Evolutionary conservation across 306 rosid species (phyloP), one percentile per base, ranked within the genome.

Genomic region (Hylodesmum podocarpum): DNA sequence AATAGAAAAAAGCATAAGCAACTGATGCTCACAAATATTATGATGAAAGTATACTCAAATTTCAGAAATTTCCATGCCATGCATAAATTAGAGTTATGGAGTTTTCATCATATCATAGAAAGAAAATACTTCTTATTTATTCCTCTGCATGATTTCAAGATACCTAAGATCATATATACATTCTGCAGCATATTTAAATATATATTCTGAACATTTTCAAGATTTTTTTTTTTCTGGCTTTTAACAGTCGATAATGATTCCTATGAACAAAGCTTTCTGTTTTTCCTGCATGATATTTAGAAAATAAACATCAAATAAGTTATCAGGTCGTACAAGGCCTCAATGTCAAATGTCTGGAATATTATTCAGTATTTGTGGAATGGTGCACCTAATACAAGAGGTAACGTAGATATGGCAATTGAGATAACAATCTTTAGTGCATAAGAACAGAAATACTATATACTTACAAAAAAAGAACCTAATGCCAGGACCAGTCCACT

Each of bases 391-490:
- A 72, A 73, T 49, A 77, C 53, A 28, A 57, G 64, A 54, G 41
- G 15, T 19, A 54, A 18, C 19, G 25, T 62, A 76, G 71, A 64
- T 27, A 55, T 36, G 67, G 41, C 49, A 53, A 41, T 39, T 53
- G n/a, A 24, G 39, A 36, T 18, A 44, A 55, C 36, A 39, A 64
- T 24, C 51, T 63, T 9, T 16, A 21, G 50, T 4, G n/a, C n/a
- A n/a, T n/a, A n/a, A 28, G 28, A 58, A 1, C 18, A 2, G 62
- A 33, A 58, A 66, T 40, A 34, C 33, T 36, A 65, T 46, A 71
- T 13, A 84, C 97, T 92, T 89, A 92, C 99, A 74, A 92, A 86
- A 78, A 86, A 95, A 71, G 96, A 78, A 55, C 92, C 96, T 41
- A 82, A 40, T 24, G 84, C 84, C 77, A 95, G 70, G 84, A 62